Percentiles rank a stretch among this genome's conserved stretches.
Conservation (phyloP, 768 basidiomycete species). For the Daedaleopsis nitida region DNA sequence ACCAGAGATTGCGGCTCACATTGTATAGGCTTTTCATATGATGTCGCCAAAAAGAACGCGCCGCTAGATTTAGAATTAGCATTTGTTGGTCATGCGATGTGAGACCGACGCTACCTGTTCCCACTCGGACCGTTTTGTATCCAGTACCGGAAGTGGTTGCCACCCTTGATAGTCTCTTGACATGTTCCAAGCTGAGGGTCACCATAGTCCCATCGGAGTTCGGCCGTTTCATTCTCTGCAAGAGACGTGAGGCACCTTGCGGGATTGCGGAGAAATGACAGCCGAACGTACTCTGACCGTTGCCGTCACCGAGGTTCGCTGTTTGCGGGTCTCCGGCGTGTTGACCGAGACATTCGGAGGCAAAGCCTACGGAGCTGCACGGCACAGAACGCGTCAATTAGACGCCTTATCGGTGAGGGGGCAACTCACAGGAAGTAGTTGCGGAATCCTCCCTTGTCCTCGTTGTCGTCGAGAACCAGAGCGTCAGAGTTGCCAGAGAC, state of each 20-base stretch:
- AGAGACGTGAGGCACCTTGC: background rate
- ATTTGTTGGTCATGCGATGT: no score
- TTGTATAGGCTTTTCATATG: conserved; percentile 69
- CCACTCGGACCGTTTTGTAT: conserved; percentile 65
- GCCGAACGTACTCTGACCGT: conserved; percentile 58
- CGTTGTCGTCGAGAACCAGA: conserved; percentile 61
- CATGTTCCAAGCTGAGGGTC: conserved; percentile 84
- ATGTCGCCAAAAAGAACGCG: conserved; percentile 74
- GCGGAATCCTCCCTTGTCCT: conserved; percentile 68
- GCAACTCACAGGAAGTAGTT: conserved; percentile 78
- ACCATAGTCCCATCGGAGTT: conserved; percentile 85
- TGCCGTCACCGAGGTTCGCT: conserved; percentile 84
- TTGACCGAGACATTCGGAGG: conserved; percentile 84
- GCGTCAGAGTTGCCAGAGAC: conserved; percentile 76
- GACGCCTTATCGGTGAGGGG: no score
- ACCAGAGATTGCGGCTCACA: conserved; percentile 39
- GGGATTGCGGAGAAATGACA: background rate
- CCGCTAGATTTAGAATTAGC: conserved; percentile 42
- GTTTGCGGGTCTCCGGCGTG: conserved; percentile 66
- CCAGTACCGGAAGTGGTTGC: conserved; percentile 91
- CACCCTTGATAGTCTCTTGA: conserved; percentile 81
- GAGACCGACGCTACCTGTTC: conserved; percentile 46
- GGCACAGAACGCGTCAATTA: background rate
- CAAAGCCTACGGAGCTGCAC: conserved; percentile 67
- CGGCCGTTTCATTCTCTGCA: conserved; percentile 77